Evolutionary conservation across 768 basidiomycete species (phyloP), one percentile per base, ranked within the genome.

Genomic region (Russula brevipes): DNA sequence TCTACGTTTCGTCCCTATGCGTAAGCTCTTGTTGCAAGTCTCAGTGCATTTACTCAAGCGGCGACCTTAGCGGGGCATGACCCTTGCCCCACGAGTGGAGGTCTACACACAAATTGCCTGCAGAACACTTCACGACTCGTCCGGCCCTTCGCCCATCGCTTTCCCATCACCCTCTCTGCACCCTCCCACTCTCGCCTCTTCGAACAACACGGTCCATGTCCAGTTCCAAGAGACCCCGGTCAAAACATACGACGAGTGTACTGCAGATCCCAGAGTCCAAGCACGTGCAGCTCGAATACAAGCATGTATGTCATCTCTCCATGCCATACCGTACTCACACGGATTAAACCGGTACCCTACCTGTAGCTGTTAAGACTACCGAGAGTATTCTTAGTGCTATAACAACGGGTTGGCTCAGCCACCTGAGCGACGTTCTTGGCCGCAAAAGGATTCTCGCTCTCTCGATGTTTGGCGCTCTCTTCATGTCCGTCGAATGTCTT

Each of bases 221-320:
- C 45, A 50, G 11, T 57, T 66, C 41, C 64, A 35, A 47, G 61
- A 57, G 19, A 8, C 7, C 11, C 56, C 57, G 0, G 33, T 66
- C 53, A 57, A 54, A 46, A 35, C 6, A 24, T 51, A 51, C 51
- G 67, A 67, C 16, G 42, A 60, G n/a, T 66, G 67, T 42, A 59
- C 57, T 4, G 59, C 54, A 42, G 67, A 68, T 49, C 65, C 67
- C 14, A 52, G 54, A 42, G 67, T 68, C n/a, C 67, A 61, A 38
- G 67, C 61, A 7, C 67, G 67, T 16, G 67, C 67, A 14, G 67
- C 67, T n/a, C 65, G 67, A 17, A 68, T 68, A 36, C 67, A 66
- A 52, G 67, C 67, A 12, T 63, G 67, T 66, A 57, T 33, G 67
- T 47, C 47, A 39, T 42, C 59, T n/a, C 19, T 39, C 30, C 56